Percentiles rank a stretch among this genome's conserved stretches.
Conservation (phyloP, 352 stramenopile genomes). For the Phytopythium boreale region DNA sequence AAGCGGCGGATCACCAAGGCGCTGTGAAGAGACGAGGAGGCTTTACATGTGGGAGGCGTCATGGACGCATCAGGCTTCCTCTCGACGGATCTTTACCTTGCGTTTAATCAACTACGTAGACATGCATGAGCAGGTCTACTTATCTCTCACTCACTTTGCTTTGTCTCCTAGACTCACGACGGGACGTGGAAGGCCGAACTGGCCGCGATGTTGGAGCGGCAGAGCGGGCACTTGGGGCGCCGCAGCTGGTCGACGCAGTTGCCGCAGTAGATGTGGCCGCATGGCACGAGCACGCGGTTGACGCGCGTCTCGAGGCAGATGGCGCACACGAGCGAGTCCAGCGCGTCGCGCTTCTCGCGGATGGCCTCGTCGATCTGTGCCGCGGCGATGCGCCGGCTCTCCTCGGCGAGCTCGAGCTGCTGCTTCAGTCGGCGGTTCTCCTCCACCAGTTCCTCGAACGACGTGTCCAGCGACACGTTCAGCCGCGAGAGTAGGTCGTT, state of each 20-base stretch:
- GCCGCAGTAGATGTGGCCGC: conserved; percentile 80
- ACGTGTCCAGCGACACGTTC: conserved; percentile 66
- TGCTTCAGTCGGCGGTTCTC: conserved; percentile 64
- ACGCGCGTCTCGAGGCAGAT: conserved; percentile 83
- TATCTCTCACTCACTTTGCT: background rate
- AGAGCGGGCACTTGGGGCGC: conserved; percentile 66
- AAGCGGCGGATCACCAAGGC: background rate
- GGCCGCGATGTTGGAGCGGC: conserved; percentile 51
- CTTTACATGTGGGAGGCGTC: background rate
- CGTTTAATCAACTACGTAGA: background rate
- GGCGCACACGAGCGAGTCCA: conserved; percentile 72
- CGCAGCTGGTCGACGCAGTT: conserved; percentile 61
- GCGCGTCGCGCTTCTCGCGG: conserved; percentile 68
- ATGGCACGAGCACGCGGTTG: conserved; percentile 78
- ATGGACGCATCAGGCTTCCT: background rate
- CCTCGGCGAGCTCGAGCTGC: conserved; percentile 59
- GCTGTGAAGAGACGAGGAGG: background rate
- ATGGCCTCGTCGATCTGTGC: conserved; percentile 66
- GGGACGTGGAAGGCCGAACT: conserved; percentile 71
- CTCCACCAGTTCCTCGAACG: conserved; percentile 60
- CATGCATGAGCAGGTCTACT: background rate
- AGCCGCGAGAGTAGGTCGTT: conserved; percentile 71
- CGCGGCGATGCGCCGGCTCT: conserved; percentile 47
- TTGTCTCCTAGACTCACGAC: conserved; percentile 21
- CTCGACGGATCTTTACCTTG: background rate